Evolutionary conservation across 2,329 filamentous ascomycete species (phyloP), one percentile per base, ranked within the genome.

Genomic region (Aspergillus chevalieri): DNA sequence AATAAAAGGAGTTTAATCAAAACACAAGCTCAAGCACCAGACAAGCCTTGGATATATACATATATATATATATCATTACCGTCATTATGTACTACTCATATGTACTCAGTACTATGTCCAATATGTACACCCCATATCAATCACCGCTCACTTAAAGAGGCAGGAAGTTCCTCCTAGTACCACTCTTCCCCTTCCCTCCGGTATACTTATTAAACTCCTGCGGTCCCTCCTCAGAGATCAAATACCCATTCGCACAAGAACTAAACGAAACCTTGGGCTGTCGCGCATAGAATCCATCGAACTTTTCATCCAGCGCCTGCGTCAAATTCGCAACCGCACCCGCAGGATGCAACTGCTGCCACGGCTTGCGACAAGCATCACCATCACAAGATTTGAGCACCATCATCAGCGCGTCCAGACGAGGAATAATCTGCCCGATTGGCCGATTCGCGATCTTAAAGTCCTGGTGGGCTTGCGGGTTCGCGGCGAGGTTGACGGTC

Each of bases 361-460:
- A 85, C 0, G 82, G 82, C 21, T 75, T 65, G 3, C 74, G 66
- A 57, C 82, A 85, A 0, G 72, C 70, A 8, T 68, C 56, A 7
- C 73, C 78, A 58, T 78, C 77, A 65, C 82, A 85, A 3, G 78
- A 78, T 66, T 85, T 85, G 21, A 82, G 69, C 1, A 83, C 78
- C 52, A 85, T 67, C 43, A 84, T 70, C 1, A 85, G 69, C 2
- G 80, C 69, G 52, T 85, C 81, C 0, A 86, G 72, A 2, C 80
- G 75, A 19, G 71, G 65, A 3, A 77, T 57, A 0, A 81, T 68
- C 46, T 74, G 71, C 5, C 54, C 43, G 0, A 60, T 45, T n/a
- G 54, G 52, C 3, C 60, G 57, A 38, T 54, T 52, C 34, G 56
- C 55, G 4, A 59, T 53, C 47, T 55, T 48, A 44, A 49, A 47